Percentiles rank a stretch among this genome's conserved stretches.
Conservation (phyloP, 1,284 basidiomycete species). For the Apiotrichum mycotoxinovorans region DNA sequence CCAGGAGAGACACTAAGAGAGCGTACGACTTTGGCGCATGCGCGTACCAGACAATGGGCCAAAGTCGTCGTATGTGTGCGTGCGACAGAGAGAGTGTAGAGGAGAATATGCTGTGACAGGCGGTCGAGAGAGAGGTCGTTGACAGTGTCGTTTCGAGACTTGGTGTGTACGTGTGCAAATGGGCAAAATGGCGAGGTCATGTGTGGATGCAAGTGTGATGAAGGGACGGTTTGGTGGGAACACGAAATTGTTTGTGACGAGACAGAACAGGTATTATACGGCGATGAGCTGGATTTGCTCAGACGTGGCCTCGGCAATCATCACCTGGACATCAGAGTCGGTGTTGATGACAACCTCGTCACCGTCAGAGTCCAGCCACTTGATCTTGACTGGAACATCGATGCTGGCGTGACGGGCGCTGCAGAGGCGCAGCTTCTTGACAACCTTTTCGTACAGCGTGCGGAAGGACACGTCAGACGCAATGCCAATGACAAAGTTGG, state of each 20-base stretch:
- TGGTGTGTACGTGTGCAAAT: background rate
- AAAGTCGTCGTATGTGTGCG: too few relatives aligned
- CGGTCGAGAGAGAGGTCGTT: background rate
- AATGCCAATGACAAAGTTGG: slow-evolving; percentile 82
- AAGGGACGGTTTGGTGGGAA: background rate
- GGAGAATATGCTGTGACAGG: background rate
- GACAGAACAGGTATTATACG: background rate
- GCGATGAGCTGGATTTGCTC: slow-evolving; percentile 25
- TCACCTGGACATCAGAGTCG: slow-evolving; percentile 43
- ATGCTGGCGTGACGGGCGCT: slow-evolving; percentile 71
- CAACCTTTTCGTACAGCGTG: slow-evolving; percentile 82
- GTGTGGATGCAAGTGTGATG: background rate
- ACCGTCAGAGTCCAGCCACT: slow-evolving; percentile 43
- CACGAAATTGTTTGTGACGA: background rate
- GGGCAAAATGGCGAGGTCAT: background rate
- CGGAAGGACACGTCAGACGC: slow-evolving; percentile 69
- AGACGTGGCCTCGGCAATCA: slow-evolving; percentile 34
- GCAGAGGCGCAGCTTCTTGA: slow-evolving; percentile 85
- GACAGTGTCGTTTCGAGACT: background rate
- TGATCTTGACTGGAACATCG: slow-evolving; percentile 56
- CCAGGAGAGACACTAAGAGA: slow-evolving; percentile 2
- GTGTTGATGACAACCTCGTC: slow-evolving; percentile 43
- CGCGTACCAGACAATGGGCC: too few relatives aligned
- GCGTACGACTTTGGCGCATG: background rate
- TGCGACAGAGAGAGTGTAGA: background rate